Evolutionary conservation across 192 early-diverging fungal genomes (phyloP), one percentile per base, ranked within the genome.

Genomic region (Backusella sp.): DNA sequence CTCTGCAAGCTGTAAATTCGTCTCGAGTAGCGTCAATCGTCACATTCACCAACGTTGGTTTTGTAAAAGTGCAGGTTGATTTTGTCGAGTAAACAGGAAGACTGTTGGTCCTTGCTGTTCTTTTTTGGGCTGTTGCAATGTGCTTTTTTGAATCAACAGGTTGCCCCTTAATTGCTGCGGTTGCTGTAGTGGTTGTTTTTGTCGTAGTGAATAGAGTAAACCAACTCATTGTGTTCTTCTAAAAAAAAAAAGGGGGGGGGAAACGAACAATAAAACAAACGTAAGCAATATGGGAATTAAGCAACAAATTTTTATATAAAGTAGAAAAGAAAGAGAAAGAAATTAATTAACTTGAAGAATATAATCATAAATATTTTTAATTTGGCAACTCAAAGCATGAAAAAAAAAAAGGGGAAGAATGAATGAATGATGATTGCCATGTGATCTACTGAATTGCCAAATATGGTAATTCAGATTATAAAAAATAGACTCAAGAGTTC

Each of bases 1-100:
- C 41, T 32, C 15, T 71, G 8, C 42, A 71, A n/a, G 70, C 70
- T 12, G 70, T 46, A 15, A 30, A 71, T 0, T 44, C 39, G 32
- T 30, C 41, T 2, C 15, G 26, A 6, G 7, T 4, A n/a, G 37
- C 53, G 53, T 73, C 72, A 15, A 65, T 35, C 14, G 21, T 36
- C 0, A 73, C 72, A 23, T 35, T 73, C 0, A 73, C 72, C 32
- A 56, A 65, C 6, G 72, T 73, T 26, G 72, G 19, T 17, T 65
- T 73, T 21, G 62, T 36, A 28, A 37, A 41, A 26, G 37, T 36
- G 15, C 19, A 14, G 3, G 9, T 62, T 62, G 56, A 23, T 62
- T 62, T 62, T 62, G 21, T 14, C 4, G 56, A 49, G 7, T 49
- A 6, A n/a, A 49, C 19, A n/a, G 19, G 6, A 49, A n/a, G 6